Percentiles rank a stretch among this genome's conserved stretches.
These are phyloP conservation scores for Desmodesmus armatus DNA, from an alignment of 139 green algal species.

Conservation along the genomic window DNA sequence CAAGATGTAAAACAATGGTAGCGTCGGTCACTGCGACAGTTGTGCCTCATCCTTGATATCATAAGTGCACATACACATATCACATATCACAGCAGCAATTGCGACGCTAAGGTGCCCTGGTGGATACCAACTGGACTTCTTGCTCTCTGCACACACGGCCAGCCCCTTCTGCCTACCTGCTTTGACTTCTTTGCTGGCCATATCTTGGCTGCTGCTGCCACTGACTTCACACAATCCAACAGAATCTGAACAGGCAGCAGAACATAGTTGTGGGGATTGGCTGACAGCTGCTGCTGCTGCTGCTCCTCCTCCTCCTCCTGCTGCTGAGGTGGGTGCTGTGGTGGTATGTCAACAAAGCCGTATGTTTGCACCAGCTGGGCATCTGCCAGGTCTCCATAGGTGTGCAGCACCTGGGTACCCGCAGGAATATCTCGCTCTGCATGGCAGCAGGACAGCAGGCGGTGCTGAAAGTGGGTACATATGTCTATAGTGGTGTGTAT, in stretches of 20 bases:
- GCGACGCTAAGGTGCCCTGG: neutral
- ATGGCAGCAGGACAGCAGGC: too few species aligned
- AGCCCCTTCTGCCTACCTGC: neutral
- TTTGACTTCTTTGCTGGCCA: slow-evolving; percentile 28
- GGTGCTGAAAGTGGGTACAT: neutral
- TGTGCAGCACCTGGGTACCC: slow-evolving; percentile 74
- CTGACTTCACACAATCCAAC: slow-evolving; percentile 15
- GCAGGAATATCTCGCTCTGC: slow-evolving; percentile 63
- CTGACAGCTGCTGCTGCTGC: slow-evolving; percentile 1
- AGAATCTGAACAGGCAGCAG: slow-evolving; percentile 49
- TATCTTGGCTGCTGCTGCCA: slow-evolving; percentile 10
- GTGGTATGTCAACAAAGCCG: slow-evolving; percentile 71
- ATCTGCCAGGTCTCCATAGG: slow-evolving; percentile 79
- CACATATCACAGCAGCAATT: neutral
- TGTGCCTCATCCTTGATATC: too few species aligned
- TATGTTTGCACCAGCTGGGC: slow-evolving; percentile 80
- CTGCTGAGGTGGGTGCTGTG: neutral
- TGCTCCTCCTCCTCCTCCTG: neutral
- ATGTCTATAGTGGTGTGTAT: neutral
- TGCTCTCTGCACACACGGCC: neutral
- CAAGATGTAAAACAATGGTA: too few species aligned
- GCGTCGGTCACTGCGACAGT: too few species aligned
- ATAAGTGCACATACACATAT: neutral
- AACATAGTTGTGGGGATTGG: slow-evolving; percentile 58
- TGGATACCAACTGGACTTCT: neutral